Evolutionary conservation across 2,329 filamentous ascomycete genomes (phyloP).

Genomic region (Fonsecaea monophora): DNA sequence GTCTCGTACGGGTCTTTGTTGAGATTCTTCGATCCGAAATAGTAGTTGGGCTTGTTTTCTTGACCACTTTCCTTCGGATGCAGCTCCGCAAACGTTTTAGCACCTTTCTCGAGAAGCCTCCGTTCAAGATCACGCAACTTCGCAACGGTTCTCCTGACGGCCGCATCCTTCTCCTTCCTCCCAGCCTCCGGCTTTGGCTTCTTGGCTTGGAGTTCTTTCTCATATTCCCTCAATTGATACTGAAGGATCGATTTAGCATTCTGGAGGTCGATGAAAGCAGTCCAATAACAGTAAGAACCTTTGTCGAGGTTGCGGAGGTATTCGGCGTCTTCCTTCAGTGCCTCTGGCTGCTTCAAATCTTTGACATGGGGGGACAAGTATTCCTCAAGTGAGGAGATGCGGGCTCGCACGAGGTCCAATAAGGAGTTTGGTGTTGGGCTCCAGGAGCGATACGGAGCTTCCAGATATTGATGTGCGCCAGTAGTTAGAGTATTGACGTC

Average conservation of each 20-base stretch:
- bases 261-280: conserved; percentile 51
- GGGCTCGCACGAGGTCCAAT: conserved; percentile 66
- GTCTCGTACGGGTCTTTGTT: conserved; percentile 54
- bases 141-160: conserved; percentile 59
- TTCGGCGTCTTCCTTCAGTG: conserved; percentile 50
- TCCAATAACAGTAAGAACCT: conserved; percentile 68
- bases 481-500: conserved; percentile 68
- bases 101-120: conserved; percentile 63
- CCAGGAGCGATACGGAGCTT: conserved; percentile 39
- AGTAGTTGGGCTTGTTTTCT: conserved; percentile 22
- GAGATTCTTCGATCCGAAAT: neutral
- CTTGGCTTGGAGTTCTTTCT: conserved; percentile 46
- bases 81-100: conserved; percentile 71
- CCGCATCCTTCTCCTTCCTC: conserved; percentile 61
- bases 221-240: conserved; percentile 44
- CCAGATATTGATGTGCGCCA: conserved; percentile 41
- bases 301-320: conserved; percentile 59
- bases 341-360: conserved; percentile 17
- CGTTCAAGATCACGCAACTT: conserved; percentile 64
- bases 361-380: conserved; percentile 47
- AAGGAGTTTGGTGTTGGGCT: conserved; percentile 49
- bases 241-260: conserved; percentile 43
- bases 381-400: conserved; percentile 58
- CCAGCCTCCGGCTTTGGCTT: conserved; percentile 40
- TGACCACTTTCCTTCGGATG: conserved; percentile 66